A percentile compares a stretch with the other conserved stretches of the same genome.
Conservation (phyloP, 495 filamentous ascomycete species). For the Penicillium parvum region DNA sequence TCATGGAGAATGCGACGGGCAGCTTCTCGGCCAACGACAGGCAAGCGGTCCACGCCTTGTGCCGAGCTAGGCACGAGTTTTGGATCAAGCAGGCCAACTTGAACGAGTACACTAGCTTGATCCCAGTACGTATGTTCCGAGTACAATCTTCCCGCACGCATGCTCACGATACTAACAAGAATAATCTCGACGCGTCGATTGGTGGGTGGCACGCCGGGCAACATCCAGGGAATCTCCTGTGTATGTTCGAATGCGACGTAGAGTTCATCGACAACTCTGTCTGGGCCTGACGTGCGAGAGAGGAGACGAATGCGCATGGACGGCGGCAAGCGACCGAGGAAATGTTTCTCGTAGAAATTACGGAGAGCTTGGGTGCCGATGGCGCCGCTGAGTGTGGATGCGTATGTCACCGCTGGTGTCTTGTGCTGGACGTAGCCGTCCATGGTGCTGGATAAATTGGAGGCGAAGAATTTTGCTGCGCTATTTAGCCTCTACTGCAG, state of each 20-base stretch:
- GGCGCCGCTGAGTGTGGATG: conserved; percentile 63
- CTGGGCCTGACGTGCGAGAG: conserved; percentile 60
- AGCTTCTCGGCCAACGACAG: conserved; percentile 63
- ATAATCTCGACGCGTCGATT: conserved; percentile 62
- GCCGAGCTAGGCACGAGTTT: conserved; percentile 47
- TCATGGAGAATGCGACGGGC: conserved; percentile 65
- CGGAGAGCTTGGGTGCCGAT: conserved; percentile 64
- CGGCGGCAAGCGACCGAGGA: conserved; percentile 65
- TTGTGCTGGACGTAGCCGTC: conserved; percentile 47
- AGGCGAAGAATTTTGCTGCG: conserved; percentile 45
- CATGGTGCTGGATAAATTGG: conserved; percentile 45
- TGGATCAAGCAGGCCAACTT: conserved; percentile 69
- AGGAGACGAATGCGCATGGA: conserved; percentile 66
- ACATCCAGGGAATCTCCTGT: conserved; percentile 69
- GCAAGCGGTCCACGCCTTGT: conserved; percentile 56
- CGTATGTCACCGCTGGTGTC: conserved; percentile 53
- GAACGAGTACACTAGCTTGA: conserved; percentile 73
- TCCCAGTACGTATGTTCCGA: conserved; percentile 89
- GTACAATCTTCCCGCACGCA: conserved; percentile 69
- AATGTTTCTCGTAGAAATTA: conserved; percentile 69
- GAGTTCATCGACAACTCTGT: conserved; percentile 60
- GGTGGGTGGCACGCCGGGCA: conserved; percentile 73
- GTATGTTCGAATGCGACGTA: conserved; percentile 65
- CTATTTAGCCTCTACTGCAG: not conserved
- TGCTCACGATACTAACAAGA: conserved; percentile 68